phyloP scores from a whole-genome alignment of 169 alveolate genomes.

The Cryptosporidium bovis region DNA sequence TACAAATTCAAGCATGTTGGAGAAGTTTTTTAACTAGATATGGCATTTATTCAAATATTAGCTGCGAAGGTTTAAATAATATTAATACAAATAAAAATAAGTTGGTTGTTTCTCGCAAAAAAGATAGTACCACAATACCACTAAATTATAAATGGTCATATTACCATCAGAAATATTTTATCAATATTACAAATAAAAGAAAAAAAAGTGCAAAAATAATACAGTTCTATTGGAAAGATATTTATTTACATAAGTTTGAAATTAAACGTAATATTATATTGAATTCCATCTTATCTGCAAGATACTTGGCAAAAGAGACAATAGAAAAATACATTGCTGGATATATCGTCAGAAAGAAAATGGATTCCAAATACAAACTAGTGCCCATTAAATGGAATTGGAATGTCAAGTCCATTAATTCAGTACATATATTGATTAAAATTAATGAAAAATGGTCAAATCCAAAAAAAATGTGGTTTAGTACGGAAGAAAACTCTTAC shows the following conservation, averaged over 20 bases:
- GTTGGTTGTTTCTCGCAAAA: background rate
- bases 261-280: constrained; percentile 23
- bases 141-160: constrained; percentile 20
- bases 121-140: background rate
- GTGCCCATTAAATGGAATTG: constrained; percentile 59
- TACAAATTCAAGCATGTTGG: constrained; percentile 74
- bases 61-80: too few species aligned
- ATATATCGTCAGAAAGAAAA: constrained; percentile 6
- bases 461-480: constrained; percentile 69
- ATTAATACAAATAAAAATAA: background rate
- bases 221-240: constrained; percentile 32
- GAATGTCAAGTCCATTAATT: constrained; percentile 23
- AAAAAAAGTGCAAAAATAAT: constrained; percentile 27
- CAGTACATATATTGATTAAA: constrained; percentile 7
- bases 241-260: constrained; percentile 1
- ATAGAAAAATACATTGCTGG: constrained; percentile 30
- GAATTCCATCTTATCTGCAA: constrained; percentile 49
- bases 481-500: background rate
- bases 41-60: background rate
- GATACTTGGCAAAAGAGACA: constrained; percentile 40
- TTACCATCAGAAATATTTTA: constrained; percentile 17
- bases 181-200: constrained; percentile 30
- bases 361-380: constrained; percentile 28
- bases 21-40: constrained; percentile 53
- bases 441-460: constrained; percentile 16